Base-by-base conservation (phyloP, 78 protist genomes). In the Dictyostelium brefeldianum region DNA sequence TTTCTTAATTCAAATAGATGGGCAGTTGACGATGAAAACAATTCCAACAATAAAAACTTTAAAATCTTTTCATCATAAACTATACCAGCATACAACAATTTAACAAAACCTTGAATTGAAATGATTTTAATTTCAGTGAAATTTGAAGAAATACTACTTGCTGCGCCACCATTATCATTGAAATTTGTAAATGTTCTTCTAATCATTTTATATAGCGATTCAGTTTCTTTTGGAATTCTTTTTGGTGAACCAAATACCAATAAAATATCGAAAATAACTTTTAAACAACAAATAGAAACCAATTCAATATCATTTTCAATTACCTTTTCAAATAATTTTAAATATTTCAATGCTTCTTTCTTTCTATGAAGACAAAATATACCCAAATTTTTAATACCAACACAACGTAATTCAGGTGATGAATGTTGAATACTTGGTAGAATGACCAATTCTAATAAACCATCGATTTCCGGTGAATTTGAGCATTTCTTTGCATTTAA, bases 201-300 rank as follows among this genome's bases (percentile, higher is more conserved):
- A 12, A 59, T 85, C 78, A 74, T 18, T 20, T 85, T 85, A 51
- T 75, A 75, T 14, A 85, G 83, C 25, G 92, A 57, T 46, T 73
- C 46, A 0, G 80, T 59, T 29, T 74, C 81, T 64, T 74, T 77
- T 46, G 93, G 85, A n/a, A 87, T 74, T 46, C 62, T 22, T 1
- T 77, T 62, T 4, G 93, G 93, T 51, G 93, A 77, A 10, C 93
- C 93, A 87, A 59, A 87, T 50, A 87, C 93, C 54, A 87, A 20
- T 25, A 87, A 51, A 20, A 87, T 77, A 51, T 87, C 93, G 41
- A 87, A 87, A 18, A 74, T 64, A 62, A 87, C 93, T 18, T 47
- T 74, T 22, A 87, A 31, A 36, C 70, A 77, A 17, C 53, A 25
- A 0, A 77, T 31, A 12, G 67, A 56, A 18, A 87, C 69, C 20